Conservation (phyloP, 192 early-diverging fungal genomes). For the Coemansia sp. region DNA sequence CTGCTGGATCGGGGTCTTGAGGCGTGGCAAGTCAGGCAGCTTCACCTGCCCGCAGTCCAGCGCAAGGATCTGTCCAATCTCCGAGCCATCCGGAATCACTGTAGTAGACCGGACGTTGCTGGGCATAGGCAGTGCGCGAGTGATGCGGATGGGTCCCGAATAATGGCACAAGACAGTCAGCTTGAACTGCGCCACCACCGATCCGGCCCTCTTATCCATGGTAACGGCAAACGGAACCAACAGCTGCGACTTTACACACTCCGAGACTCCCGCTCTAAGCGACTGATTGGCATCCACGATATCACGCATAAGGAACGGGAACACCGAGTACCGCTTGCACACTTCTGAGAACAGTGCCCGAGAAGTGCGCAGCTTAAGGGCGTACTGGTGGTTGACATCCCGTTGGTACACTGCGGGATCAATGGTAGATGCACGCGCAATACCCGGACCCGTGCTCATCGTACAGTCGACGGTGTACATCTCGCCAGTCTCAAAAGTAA, state of each 20-base stretch:
- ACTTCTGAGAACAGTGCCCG: constrained; percentile 62
- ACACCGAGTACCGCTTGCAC: constrained; percentile 62
- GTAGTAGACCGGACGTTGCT: constrained; percentile 69
- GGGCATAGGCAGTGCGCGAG: constrained; percentile 63
- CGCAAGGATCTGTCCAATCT: constrained; percentile 47
- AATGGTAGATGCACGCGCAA: constrained; percentile 52
- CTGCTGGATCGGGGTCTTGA: constrained; percentile 29
- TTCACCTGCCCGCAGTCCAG: constrained; percentile 28
- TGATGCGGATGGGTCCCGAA: constrained; percentile 66
- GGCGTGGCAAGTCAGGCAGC: constrained; percentile 44
- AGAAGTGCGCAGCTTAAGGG: constrained; percentile 66
- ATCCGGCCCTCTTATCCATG: constrained; percentile 51
- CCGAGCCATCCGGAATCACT: constrained; percentile 51
- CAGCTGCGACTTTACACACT: constrained; percentile 62
- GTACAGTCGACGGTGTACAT: constrained; percentile 70
- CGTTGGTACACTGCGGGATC: constrained; percentile 67
- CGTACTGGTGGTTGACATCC: constrained; percentile 70
- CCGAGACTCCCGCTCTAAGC: constrained; percentile 64
- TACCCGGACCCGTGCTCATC: constrained; percentile 64
- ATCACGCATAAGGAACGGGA: constrained; percentile 70
- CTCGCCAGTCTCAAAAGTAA: constrained; percentile 69
- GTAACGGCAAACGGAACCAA: constrained; percentile 65
- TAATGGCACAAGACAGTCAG: constrained; percentile 63
- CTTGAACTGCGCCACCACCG: constrained; percentile 74
- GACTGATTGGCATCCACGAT: constrained; percentile 21